These are phyloP conservation scores for Geosmithia flava DNA, from an alignment of 2,329 filamentous ascomycete genomes.

Conservation along the genomic window DNA sequence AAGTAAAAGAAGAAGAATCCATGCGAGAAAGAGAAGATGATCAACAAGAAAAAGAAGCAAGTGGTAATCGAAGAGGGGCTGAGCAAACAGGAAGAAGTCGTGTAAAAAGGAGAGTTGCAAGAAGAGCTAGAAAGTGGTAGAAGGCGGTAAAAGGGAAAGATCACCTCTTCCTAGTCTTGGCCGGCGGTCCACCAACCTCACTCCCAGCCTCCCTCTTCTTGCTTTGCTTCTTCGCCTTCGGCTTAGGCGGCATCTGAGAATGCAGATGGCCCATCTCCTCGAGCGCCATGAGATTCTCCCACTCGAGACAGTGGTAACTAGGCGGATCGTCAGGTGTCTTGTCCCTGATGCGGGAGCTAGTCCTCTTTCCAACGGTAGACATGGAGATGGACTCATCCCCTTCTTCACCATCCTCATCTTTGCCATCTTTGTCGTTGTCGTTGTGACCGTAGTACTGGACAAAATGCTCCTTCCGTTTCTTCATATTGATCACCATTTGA, in stretches of 20 bases:
- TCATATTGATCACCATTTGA: slow-evolving; percentile 68
- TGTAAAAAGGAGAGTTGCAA: no score
- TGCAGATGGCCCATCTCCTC: slow-evolving; percentile 47
- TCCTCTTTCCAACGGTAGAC: slow-evolving; percentile 18
- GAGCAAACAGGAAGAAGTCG: no score
- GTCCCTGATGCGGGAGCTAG: slow-evolving; percentile 31
- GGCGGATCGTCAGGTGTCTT: slow-evolving; percentile 29
- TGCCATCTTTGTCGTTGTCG: slow-evolving; percentile 22
- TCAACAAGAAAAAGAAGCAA: no score
- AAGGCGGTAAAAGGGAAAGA: neutral
- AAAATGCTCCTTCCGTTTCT: slow-evolving; percentile 61
- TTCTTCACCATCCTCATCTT: neutral
- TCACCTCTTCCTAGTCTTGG: slow-evolving; percentile 11
- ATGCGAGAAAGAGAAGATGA: no score
- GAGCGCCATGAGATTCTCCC: slow-evolving; percentile 44
- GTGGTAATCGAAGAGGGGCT: no score
- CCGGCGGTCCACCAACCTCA: slow-evolving; percentile 14
- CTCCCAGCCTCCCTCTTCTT: slow-evolving; percentile 34
- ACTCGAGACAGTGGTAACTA: slow-evolving; percentile 36
- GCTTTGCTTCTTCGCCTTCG: slow-evolving; percentile 33
- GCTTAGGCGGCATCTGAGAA: slow-evolving; percentile 38
- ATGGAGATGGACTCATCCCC: neutral
- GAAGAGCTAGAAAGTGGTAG: no score
- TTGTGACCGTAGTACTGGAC: slow-evolving; percentile 19
- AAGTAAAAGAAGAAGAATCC: no score